Evolutionary conservation across 2,329 filamentous ascomycete genomes (phyloP).

Genomic region (Apiospora saccharicola): DNA sequence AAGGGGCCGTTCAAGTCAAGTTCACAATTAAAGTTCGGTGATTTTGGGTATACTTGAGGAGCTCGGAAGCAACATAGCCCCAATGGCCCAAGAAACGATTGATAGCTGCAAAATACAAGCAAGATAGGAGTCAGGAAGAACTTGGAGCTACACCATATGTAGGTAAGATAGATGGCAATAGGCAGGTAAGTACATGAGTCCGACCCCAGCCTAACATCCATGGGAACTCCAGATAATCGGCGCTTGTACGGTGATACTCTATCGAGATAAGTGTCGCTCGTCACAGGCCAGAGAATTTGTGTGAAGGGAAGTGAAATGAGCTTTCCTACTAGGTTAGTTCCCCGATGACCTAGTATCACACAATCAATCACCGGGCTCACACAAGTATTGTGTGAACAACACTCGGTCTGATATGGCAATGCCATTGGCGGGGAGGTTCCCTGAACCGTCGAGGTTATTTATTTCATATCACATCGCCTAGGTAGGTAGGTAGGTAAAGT

Average conservation of each 20-base stretch:
- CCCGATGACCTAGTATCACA: background rate
- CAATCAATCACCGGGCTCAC: background rate
- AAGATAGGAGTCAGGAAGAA: background rate
- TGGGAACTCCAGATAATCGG: slow-evolving; percentile 5
- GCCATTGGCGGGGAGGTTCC: background rate
- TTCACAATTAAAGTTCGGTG: background rate
- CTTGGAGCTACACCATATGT: background rate
- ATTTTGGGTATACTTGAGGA: background rate
- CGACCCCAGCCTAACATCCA: slow-evolving; percentile 1
- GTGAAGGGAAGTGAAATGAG: slow-evolving; percentile 1
- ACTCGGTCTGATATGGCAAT: slow-evolving; percentile 6
- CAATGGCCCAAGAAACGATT: background rate
- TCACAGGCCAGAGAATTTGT: slow-evolving; percentile 1
- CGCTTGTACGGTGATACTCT: slow-evolving; percentile 16
- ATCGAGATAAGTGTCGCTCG: slow-evolving; percentile 16
- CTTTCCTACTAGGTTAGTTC: background rate
- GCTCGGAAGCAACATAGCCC: background rate
- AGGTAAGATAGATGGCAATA: background rate
- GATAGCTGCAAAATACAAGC: background rate
- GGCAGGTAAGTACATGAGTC: slow-evolving; percentile 16
- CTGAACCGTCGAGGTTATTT: background rate
- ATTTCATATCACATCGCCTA: background rate
- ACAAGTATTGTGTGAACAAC: slow-evolving; percentile 4
- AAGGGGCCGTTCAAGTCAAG: background rate
- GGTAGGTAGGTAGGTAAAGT: background rate